Base-by-base conservation (phyloP, 2,329 filamentous ascomycete genomes). In the Metarhizium rileyi region DNA sequence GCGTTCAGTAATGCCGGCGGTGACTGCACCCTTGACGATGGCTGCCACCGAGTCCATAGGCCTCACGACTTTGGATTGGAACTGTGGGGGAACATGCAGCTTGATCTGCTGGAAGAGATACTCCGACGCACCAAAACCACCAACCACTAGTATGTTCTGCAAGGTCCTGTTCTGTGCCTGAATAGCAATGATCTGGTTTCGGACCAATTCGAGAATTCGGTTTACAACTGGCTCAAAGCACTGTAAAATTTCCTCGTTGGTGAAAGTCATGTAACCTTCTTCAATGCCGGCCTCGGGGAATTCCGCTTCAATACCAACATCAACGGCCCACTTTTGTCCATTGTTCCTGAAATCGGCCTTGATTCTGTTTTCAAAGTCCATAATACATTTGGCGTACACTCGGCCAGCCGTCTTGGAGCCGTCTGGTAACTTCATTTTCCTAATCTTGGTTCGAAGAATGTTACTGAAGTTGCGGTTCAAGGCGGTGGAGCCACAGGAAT, bases 101-200 rank as follows among this genome's bases (percentile, higher is more conserved):
- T 95, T 96, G 75, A 98, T 97, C 70, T 98, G 93, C 70, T 97
- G 91, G 81, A 97, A 98, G 52, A 98, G 84, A 66, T 97, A 97
- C 70, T 98, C 93, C 7, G 91, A 97, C 27, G 91, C 93, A 72
- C 93, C 93, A 65, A 98, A 98, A 59, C 93, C 93, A 76, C 93
- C 93, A 9, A 98, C 93, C 7, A 98, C 90, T 53, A 98, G 75
- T 48, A 98, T 93, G 66, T 96, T 97, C 76, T 97, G 91, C 50
- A 98, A 74, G 33, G 86, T 81, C 57, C 90, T 79, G 75, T 96
- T 97, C 70, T 97, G 93, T 5, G 91, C 91, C 72, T 97, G 93
- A 59, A 98, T 97, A 58, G 93, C 93, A 61, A 97, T 96, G 68
- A 98, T 97, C 70, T 98, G 93, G 70, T 97, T 97, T 58, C 91